Base-by-base conservation (phyloP, 441 rosid species). In the Gossypium gossypioides region DNA sequence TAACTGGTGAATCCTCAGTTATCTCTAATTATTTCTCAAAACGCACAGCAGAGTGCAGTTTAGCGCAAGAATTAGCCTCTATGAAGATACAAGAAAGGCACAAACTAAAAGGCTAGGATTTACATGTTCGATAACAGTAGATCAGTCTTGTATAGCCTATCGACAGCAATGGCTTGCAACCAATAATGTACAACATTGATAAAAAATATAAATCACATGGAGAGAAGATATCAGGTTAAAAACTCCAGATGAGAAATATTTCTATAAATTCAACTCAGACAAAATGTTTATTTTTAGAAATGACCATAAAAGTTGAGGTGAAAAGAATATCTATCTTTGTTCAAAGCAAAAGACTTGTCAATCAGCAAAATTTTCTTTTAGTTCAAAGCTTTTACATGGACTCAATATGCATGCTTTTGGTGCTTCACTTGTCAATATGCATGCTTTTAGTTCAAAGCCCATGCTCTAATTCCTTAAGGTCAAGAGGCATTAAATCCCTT, bases 401-500 rank as follows among this genome's bases (percentile, higher is more conserved):
- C 48, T 62, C 67, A 8, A 34, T 4, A 37, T 63, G 15, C 16
- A 27, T 16, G 42, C 40, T 62, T 62, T 34, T 16, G 24, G 27
- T 34, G 50, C 29, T 19, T 63, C 25, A 37, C 27, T n/a, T 37
- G 51, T 63, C 42, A 48, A 63, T 63, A 40, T 63, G 15, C 16
- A 27, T 16, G 21, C 40, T 62, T 62, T 37, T 16, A 6, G 27
- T 62, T 63, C 25, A 37, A 40, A 37, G 51, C 25, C 68, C 48
- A 40, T 40, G 25, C 29, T 12, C 9, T 18, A 63, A 40, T 63
- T 40, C 68, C 68, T 48, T 62, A 19, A 40, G 9, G 48, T 40
- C 68, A 63, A 63, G 51, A 63, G 51, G 51, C 27, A 40, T 63
- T 63, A 63, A 63, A 63, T 37, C 68, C 51, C 29, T 6, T 42